Evolutionary conservation across 805 yeast species (phyloP), one percentile per base, ranked within the genome.

Genomic region (Candida verbasci): DNA sequence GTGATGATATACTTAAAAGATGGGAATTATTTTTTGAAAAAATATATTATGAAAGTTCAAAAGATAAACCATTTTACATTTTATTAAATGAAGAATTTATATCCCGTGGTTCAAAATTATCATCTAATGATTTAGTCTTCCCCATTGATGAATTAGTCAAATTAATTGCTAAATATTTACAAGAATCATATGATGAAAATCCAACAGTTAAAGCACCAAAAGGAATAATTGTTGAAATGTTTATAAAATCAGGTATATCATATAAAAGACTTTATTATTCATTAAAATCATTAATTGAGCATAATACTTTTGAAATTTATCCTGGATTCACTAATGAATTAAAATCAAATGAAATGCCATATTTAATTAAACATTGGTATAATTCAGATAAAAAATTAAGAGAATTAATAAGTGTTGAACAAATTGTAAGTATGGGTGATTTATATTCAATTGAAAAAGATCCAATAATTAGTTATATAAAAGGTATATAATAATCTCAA

Each of bases 1-100:
- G 80, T 9, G 95, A 86, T 46, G 96, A 86, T 55, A 83, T 91
- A 37, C 62, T 79, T 46, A 74, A 78, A 38, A 79, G 88, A 58
- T 91, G 96, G 95, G 79, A 76, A 43, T 74, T 79, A 39, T 68
- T 83, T 34, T 74, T 88, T 48, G 78, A 75, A 35, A 76, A 76
- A 38, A 43, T 58, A 34, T 53, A 53, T 52, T 56, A 68, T 52
- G 64, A 63, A 23, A 46, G 48, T 28, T 38, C 37, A 1, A 48
- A 52, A 11, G 55, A 51, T 27, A 67, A 60, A 28, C 68, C 74
- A 6, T 61, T 72, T 35, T 63, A 65, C 42, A 49, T 62, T 16
- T 53, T 51, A 9, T 40, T 73, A 17, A 47, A 60, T 28, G 67
- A 63, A 37, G 58, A 63, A 21, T 68, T 75, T 44, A 51, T 65